A percentile compares a stretch with the other conserved stretches of the same genome.
Conservation (phyloP, 441 rosid genomes). For the Populus hybrid region DNA sequence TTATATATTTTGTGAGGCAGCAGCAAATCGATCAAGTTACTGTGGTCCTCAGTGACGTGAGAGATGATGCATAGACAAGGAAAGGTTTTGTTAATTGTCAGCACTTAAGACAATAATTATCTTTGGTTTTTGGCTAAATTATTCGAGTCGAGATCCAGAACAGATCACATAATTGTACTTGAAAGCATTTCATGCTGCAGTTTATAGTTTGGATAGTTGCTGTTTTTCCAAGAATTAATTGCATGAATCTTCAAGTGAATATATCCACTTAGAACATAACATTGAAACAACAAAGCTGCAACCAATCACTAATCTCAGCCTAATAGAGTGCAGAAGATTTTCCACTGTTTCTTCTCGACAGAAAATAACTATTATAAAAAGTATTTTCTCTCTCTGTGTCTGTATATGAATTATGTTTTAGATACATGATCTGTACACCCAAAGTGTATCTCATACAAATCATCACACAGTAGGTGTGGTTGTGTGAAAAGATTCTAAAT, state of each 20-base stretch:
- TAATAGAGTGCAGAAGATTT: neutral
- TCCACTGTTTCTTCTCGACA: neutral
- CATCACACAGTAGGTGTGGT: too few relatives aligned
- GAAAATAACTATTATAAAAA: neutral
- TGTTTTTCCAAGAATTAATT: neutral
- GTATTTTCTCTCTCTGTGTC: neutral
- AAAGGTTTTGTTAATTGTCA: neutral
- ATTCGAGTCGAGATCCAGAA: too few relatives aligned
- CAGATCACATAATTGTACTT: neutral
- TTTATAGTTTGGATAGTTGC: neutral
- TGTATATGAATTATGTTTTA: too few relatives aligned
- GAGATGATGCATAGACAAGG: neutral
- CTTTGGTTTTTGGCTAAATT: neutral
- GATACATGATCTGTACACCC: too few relatives aligned
- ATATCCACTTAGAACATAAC: neutral
- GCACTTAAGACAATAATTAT: neutral
- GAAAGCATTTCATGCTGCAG: neutral
- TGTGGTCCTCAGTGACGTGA: constrained; percentile 1
- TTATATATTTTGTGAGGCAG: constrained; percentile 12
- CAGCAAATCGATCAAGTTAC: neutral
- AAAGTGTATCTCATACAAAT: too few relatives aligned
- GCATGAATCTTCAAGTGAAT: neutral
- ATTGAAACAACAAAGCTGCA: neutral
- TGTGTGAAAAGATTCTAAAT: too few relatives aligned
- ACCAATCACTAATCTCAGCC: neutral